A percentile compares a stretch with the other conserved stretches of the same genome.
Evolutionary conservation across 768 basidiomycete genomes (phyloP).

Genomic region (Clavulina sp.): DNA sequence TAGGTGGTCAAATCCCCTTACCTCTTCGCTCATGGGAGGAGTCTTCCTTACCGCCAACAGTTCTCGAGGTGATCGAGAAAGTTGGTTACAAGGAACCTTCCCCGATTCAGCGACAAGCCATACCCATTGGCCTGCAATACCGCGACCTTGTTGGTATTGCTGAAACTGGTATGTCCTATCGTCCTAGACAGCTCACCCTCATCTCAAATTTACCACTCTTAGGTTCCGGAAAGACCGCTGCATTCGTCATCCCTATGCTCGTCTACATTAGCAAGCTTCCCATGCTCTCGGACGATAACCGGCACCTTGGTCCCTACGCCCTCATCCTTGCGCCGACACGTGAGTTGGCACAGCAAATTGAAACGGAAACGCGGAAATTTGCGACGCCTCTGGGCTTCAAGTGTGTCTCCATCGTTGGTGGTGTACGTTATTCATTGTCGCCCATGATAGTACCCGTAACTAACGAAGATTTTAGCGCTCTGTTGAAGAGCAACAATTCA

Average conservation of each 20-base stretch:
- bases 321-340: slow-evolving; percentile 93
- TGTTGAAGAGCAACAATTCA: slow-evolving; percentile 96
- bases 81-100: slow-evolving; percentile 97
- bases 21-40: slow-evolving; percentile 88
- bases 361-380: slow-evolving; percentile 82
- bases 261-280: slow-evolving; percentile 81
- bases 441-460: not conserved
- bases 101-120: slow-evolving; percentile 94
- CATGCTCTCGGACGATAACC: slow-evolving; percentile 76
- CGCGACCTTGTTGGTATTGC: slow-evolving; percentile 97
- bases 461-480: slow-evolving; percentile 37
- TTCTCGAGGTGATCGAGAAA: slow-evolving; percentile 69
- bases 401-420: slow-evolving; percentile 97
- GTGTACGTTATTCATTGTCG: slow-evolving; percentile 33
- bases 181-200: not conserved
- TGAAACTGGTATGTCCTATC: slow-evolving; percentile 59
- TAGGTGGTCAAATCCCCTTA: slow-evolving; percentile 85
- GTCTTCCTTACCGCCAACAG: slow-evolving; percentile 57
- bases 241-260: slow-evolving; percentile 96
- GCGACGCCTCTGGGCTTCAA: slow-evolving; percentile 77
- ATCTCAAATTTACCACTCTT: slow-evolving; percentile 3
- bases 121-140: slow-evolving; percentile 95
- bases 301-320: slow-evolving; percentile 86
- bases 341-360: slow-evolving; percentile 95
- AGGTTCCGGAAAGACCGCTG: slow-evolving; percentile 98